phyloP scores from a whole-genome alignment of 345 rosid genomes.

The Dovyalis caffra region DNA sequence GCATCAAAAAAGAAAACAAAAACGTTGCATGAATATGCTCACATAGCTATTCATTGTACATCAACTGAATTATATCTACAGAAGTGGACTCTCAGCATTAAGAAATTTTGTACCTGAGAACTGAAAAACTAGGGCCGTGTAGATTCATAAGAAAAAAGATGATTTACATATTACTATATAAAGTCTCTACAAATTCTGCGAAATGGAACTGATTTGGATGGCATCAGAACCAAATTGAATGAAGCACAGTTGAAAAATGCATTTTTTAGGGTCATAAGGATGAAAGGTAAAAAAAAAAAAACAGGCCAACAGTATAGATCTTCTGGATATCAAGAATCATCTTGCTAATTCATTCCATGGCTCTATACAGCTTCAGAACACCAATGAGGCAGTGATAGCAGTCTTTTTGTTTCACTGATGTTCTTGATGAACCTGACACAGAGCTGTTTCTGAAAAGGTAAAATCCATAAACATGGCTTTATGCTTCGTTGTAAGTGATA shows the following conservation, averaged over 20 bases:
- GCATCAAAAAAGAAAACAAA: neutral
- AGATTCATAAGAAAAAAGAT: neutral
- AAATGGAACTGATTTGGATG: neutral
- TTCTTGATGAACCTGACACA: too few species aligned
- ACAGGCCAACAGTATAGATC: neutral
- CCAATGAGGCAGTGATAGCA: too few species aligned
- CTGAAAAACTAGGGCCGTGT: slow-evolving; percentile 1
- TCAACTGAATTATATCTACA: neutral
- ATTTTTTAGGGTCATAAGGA: neutral
- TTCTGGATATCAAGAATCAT: neutral
- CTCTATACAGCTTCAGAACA: neutral
- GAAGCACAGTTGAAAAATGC: too few species aligned
- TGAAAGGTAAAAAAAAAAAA: too few species aligned
- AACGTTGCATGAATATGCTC: neutral
- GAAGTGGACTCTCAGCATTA: neutral
- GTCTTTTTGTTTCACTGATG: too few species aligned
- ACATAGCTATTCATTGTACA: neutral
- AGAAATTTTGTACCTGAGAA: neutral
- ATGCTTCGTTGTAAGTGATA: neutral
- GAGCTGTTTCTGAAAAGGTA: too few species aligned
- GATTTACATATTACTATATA: neutral
- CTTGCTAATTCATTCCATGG: neutral
- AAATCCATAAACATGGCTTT: too few species aligned
- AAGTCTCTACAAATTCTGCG: neutral
- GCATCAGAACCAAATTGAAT: neutral